phyloP scores from a whole-genome alignment of 192 early-diverging fungal genomes.

The Backusella macrospora region DNA sequence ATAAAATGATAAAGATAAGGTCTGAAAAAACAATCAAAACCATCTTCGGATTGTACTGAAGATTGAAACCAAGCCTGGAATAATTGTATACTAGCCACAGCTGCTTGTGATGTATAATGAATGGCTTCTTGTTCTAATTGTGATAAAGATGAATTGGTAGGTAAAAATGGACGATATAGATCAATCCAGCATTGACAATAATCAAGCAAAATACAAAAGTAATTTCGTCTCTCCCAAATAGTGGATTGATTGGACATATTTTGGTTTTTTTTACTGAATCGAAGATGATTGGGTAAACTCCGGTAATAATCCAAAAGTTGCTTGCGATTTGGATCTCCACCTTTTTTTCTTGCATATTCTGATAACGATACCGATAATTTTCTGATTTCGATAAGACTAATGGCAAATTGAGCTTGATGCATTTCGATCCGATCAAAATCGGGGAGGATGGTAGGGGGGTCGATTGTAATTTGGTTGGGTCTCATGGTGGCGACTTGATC shows the following conservation, averaged over 20 bases:
- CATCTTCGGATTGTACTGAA: slow-evolving; percentile 4
- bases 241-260: neutral
- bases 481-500: slow-evolving; percentile 15
- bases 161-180: slow-evolving; percentile 23
- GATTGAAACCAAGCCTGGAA: slow-evolving; percentile 23
- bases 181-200: slow-evolving; percentile 31
- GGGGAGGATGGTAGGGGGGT: slow-evolving; percentile 15
- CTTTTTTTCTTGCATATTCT: neutral
- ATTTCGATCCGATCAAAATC: slow-evolving; percentile 18
- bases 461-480: slow-evolving; percentile 24
- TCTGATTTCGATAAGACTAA: slow-evolving; percentile 19
- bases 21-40: slow-evolving; percentile 38
- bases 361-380: neutral
- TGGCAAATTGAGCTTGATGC: slow-evolving; percentile 25
- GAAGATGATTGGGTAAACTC: neutral
- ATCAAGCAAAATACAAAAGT: slow-evolving; percentile 30
- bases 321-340: neutral
- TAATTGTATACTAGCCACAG: slow-evolving; percentile 19
- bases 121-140: slow-evolving; percentile 5
- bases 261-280: neutral
- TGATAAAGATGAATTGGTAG: neutral
- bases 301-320: slow-evolving; percentile 1
- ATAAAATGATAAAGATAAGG: slow-evolving; percentile 40
- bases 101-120: slow-evolving; percentile 22
- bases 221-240: slow-evolving; percentile 16